phyloP scores from a whole-genome alignment of 208 protist species.

The Eutreptiella sp. region DNA sequence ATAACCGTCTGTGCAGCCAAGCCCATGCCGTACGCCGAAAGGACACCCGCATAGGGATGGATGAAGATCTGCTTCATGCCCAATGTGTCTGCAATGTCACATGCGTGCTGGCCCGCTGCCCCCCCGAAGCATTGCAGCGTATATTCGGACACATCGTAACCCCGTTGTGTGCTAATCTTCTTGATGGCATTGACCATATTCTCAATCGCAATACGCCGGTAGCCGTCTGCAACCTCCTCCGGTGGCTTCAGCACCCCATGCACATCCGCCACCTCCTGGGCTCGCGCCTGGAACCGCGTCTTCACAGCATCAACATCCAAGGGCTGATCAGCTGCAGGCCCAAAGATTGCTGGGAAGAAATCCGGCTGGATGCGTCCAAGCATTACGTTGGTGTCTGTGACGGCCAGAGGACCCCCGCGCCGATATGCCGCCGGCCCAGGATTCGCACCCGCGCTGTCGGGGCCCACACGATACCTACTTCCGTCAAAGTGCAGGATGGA shows the following conservation, averaged over 20 bases:
- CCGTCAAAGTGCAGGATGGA: slow-evolving; percentile 76
- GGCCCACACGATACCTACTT: slow-evolving; percentile 81
- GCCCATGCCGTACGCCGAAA: slow-evolving; percentile 81
- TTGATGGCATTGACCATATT: slow-evolving; percentile 89
- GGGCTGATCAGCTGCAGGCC: slow-evolving; percentile 55
- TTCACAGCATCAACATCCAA: slow-evolving; percentile 49
- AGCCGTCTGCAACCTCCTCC: slow-evolving; percentile 81
- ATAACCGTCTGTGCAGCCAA: slow-evolving; percentile 48
- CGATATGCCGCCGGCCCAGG: slow-evolving; percentile 88
- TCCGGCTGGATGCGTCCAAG: slow-evolving; percentile 78
- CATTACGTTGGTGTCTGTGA: slow-evolving; percentile 90
- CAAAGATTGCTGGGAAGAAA: slow-evolving; percentile 91
- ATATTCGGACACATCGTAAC: slow-evolving; percentile 71
- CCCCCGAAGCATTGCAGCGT: slow-evolving; percentile 84
- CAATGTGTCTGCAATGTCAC: slow-evolving; percentile 75
- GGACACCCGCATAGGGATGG: slow-evolving; percentile 64
- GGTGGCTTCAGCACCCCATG: slow-evolving; percentile 20
- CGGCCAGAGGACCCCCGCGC: slow-evolving; percentile 76
- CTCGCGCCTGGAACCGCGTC: slow-evolving; percentile 55
- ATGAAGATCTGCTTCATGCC: slow-evolving; percentile 67
- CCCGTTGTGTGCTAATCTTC: slow-evolving; percentile 78
- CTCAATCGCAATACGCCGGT: slow-evolving; percentile 86
- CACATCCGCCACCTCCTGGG: slow-evolving; percentile 46
- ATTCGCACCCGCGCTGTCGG: slow-evolving; percentile 73
- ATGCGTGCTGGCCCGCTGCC: slow-evolving; percentile 85